Percentiles rank a stretch among this genome's conserved stretches.
These are phyloP conservation scores for Salvia rosmarinus DNA, from an alignment of 257 asterid genomes.

Conservation along the genomic window DNA sequence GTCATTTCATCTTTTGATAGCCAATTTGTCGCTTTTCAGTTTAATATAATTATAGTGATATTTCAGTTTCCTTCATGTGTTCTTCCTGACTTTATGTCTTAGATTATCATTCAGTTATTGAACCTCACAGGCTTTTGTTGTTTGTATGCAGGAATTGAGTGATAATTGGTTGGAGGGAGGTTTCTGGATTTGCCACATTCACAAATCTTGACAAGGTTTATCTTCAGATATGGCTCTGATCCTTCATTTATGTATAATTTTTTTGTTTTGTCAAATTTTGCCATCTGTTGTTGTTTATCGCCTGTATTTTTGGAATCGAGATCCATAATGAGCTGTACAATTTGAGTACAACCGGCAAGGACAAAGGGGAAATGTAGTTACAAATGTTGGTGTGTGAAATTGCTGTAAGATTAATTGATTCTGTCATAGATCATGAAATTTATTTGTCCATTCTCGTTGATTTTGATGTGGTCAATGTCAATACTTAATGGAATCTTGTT, in stretches of 20 bases:
- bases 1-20: constrained; percentile 29
- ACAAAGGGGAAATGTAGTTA: constrained; percentile 38
- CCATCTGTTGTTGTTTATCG: constrained; percentile 20
- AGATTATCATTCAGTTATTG: constrained; percentile 4
- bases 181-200: constrained; percentile 39
- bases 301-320: constrained; percentile 36
- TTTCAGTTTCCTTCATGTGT: not conserved
- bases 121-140: constrained; percentile 46
- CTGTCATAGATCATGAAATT: not conserved
- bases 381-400: constrained; percentile 32
- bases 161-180: constrained; percentile 46
- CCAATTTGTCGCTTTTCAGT: constrained; percentile 19
- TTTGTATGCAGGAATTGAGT: constrained; percentile 49
- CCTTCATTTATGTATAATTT: constrained; percentile 39
- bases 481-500: not conserved
- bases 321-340: constrained; percentile 46
- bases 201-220: constrained; percentile 31
- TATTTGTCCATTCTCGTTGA: not conserved
- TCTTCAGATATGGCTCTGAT: constrained; percentile 38
- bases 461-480: constrained; percentile 7
- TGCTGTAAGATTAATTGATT: constrained; percentile 24
- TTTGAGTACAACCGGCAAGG: constrained; percentile 35
- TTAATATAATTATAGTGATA: not conserved
- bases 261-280: constrained; percentile 27
- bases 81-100: not conserved